Conservation (phyloP, 352 stramenopile genomes). For the Phytophthora cryptogea region DNA sequence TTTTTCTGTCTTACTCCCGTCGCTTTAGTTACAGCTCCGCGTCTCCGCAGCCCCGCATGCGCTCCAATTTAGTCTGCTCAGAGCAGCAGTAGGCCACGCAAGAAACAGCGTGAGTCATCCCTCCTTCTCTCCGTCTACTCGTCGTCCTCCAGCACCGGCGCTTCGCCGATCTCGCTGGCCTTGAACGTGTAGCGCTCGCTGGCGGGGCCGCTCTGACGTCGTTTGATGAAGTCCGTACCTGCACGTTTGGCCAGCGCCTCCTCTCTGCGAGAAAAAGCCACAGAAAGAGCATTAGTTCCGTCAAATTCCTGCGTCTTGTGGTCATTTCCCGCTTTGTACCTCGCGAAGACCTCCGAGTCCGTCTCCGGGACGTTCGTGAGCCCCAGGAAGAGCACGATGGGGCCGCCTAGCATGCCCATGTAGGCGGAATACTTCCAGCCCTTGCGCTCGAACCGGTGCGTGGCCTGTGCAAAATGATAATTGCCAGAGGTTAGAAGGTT, state of each 20-base stretch:
- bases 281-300: neutral
- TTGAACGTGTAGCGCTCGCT: conserved; percentile 43
- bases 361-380: conserved; percentile 83
- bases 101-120: conserved; percentile 18
- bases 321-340: conserved; percentile 33
- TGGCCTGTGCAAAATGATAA: conserved; percentile 44
- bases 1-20: conserved; percentile 13
- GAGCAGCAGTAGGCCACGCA: conserved; percentile 11
- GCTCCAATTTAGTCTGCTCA: conserved; percentile 20
- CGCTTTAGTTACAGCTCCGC: conserved; percentile 1
- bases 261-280: conserved; percentile 35
- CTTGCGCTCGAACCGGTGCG: conserved; percentile 80
- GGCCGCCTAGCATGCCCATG: conserved; percentile 71
- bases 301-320: too few species aligned
- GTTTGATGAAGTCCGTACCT: conserved; percentile 50
- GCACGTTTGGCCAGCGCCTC: conserved; percentile 63
- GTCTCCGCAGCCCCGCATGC: neutral
- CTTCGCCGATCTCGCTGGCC: conserved; percentile 63
- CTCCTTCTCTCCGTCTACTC: conserved; percentile 9
- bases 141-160: conserved; percentile 55
- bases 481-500: neutral
- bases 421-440: conserved; percentile 86
- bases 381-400: conserved; percentile 76
- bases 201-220: conserved; percentile 51
- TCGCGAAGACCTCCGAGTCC: conserved; percentile 82